These are phyloP conservation scores for Fusarium sp. DNA, from an alignment of 2,329 filamentous ascomycete species.

Conservation along the genomic window DNA sequence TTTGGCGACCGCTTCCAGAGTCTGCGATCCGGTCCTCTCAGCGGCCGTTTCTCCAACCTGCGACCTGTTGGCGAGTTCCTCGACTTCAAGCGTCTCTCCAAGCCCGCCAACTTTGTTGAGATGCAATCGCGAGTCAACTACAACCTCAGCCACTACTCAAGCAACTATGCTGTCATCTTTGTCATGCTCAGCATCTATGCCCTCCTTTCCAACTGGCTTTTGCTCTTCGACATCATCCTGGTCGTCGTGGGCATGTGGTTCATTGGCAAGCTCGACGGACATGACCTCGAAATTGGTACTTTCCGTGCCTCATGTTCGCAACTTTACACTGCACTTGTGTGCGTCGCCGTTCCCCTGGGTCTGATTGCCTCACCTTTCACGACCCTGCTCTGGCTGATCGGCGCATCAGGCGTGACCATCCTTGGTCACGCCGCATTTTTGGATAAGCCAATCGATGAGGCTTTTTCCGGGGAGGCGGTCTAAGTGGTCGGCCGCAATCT, in stretches of 20 bases:
- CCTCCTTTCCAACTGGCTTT: constrained; percentile 84
- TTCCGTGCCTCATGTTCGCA: constrained; percentile 89
- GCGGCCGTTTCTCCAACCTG: constrained; percentile 90
- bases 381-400: constrained; percentile 94
- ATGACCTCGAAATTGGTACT: constrained; percentile 87
- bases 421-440: constrained; percentile 94
- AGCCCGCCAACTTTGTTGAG: constrained; percentile 91
- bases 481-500: constrained; percentile 99
- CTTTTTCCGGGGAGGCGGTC: constrained; percentile 99
- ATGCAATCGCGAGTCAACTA: constrained; percentile 95
- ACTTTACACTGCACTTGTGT: constrained; percentile 89
- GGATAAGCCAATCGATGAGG: constrained; percentile 99
- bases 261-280: constrained; percentile 90
- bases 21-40: constrained; percentile 82
- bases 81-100: constrained; percentile 94
- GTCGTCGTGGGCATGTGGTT: constrained; percentile 89
- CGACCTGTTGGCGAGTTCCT: constrained; percentile 93
- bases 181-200: constrained; percentile 97
- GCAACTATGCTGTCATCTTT: constrained; percentile 97
- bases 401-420: constrained; percentile 92
- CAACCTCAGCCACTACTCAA: constrained; percentile 96
- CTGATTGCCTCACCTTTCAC: constrained; percentile 86
- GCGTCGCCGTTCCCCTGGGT: constrained; percentile 85
- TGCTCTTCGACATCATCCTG: constrained; percentile 93
- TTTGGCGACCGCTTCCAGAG: constrained; percentile 86